Base-by-base conservation (phyloP, 805 yeast genomes). In the Hanseniaspora pseudoguilliermondii region DNA sequence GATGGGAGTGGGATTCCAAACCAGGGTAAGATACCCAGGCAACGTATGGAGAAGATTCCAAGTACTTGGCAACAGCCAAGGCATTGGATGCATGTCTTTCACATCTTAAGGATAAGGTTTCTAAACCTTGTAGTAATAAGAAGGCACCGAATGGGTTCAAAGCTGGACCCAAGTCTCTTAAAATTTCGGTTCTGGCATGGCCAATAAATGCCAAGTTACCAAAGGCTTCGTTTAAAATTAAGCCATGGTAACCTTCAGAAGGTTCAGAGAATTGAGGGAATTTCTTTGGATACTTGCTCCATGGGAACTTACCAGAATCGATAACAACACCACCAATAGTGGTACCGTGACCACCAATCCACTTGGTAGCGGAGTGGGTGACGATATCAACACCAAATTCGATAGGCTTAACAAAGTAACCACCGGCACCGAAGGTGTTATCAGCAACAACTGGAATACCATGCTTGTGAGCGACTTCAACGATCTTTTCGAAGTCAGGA, bases 271-370 rank as follows among this genome's bases (percentile, higher is more conserved):
- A 85, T 70, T 89, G 96, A 55, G 97, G 97, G 76, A 78, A 93
- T 70, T 83, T 86, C 65, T 84, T 82, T 47, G 93, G 91, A 71
- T 86, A 79, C 60, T 86, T 79, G 57, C 78, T 74, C 90, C 95
- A 91, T 65, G 91, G 95, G 77, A 91, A 91, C 51, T 85, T 90
- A 62, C 97, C 96, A 39, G 89, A 80, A 69, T 91, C 96, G 49
- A 91, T 77, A 61, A 91, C 76, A 54, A 83, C 86, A 75, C 97
- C 97, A 54, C 85, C 97, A 69, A 90, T 83, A 46, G 96, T 87
- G 57, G 86, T 88, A 67, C 97, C 97, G 67, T 90, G 97, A 58
- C 97, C 97, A 60, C 95, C 95, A 62, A 90, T 90, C 96, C 96
- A 91, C 71, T 90, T 90, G 58, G 97, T 90, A 55, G 96, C 96